phyloP scores from a whole-genome alignment of 345 rosid genomes.

The Garcia nutans region DNA sequence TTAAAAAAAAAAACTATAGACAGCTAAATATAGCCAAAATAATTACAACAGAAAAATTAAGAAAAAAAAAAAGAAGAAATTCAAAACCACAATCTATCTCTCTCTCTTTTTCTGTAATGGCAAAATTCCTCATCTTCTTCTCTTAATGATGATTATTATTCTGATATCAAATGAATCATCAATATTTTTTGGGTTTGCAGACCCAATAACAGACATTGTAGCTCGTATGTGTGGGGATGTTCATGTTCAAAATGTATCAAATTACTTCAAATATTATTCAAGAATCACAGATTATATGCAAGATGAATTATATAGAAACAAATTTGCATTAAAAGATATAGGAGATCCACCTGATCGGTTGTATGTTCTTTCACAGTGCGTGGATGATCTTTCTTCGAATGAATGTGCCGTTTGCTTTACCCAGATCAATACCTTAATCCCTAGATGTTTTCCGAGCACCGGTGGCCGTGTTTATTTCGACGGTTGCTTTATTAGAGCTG shows the following conservation, averaged over 20 bases:
- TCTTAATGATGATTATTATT: no score
- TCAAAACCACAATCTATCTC: neutral
- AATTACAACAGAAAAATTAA: neutral
- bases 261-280: conserved; percentile 30
- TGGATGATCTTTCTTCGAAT: conserved; percentile 39
- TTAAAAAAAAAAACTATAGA: neutral
- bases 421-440: conserved; percentile 33
- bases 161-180: no score
- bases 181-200: conserved; percentile 5
- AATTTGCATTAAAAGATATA: conserved; percentile 33
- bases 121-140: conserved; percentile 6
- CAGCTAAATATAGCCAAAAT: neutral
- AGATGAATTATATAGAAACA: conserved; percentile 27
- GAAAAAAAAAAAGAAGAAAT: neutral
- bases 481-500: conserved; percentile 49
- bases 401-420: conserved; percentile 43
- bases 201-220: conserved; percentile 34
- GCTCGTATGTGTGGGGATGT: conserved; percentile 29
- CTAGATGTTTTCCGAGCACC: conserved; percentile 38
- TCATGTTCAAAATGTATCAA: conserved; percentile 27
- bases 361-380: conserved; percentile 43
- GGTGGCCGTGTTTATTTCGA: conserved; percentile 52
- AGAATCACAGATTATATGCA: conserved; percentile 21
- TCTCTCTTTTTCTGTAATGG: neutral
- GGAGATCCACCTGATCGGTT: conserved; percentile 43